Conservation (phyloP, 129 eudicot genomes). For the Centella asiatica region DNA sequence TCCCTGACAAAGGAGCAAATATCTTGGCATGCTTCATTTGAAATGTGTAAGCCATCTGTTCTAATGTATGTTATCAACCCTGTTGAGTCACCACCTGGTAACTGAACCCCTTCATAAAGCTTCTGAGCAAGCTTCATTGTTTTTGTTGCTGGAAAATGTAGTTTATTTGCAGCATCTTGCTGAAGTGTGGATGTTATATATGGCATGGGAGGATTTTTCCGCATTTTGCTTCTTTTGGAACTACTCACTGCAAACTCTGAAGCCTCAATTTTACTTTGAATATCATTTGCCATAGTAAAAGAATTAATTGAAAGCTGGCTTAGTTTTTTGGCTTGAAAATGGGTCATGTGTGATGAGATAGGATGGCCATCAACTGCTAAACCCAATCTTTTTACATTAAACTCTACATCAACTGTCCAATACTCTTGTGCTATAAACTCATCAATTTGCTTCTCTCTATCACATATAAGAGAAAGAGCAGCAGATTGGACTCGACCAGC, state of each 20-base stretch:
- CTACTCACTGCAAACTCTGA: conserved; percentile 47
- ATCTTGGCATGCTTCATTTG: conserved; percentile 67
- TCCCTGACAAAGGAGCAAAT: conserved; percentile 50
- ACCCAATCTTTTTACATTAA: conserved; percentile 20
- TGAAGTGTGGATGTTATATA: conserved; percentile 90
- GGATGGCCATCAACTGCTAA: conserved; percentile 6
- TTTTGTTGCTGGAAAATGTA: conserved; percentile 57
- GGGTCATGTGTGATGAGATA: conserved; percentile 54
- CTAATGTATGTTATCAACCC: conserved; percentile 93
- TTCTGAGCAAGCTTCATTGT: conserved; percentile 93
- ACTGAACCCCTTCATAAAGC: conserved; percentile 74
- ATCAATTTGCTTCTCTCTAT: conserved; percentile 80
- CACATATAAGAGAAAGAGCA: conserved; percentile 79
- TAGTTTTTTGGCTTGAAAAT: conserved; percentile 47
- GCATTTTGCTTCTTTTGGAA: conserved; percentile 39
- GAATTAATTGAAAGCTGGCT: conserved; percentile 55
- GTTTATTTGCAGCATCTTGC: conserved; percentile 93
- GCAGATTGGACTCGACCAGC: conserved; percentile 98
- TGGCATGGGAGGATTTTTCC: conserved; percentile 67
- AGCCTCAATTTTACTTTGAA: conserved; percentile 33
- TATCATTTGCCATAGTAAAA: conserved; percentile 37
- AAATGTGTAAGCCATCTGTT: conserved; percentile 88
- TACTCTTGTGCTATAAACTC: conserved; percentile 71
- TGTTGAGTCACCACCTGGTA: conserved; percentile 60
- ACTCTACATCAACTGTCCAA: conserved; percentile 64